A percentile compares a stretch with the other conserved stretches of the same genome.
Evolutionary conservation across 768 basidiomycete species (phyloP).

Genomic region (Russula compacta): DNA sequence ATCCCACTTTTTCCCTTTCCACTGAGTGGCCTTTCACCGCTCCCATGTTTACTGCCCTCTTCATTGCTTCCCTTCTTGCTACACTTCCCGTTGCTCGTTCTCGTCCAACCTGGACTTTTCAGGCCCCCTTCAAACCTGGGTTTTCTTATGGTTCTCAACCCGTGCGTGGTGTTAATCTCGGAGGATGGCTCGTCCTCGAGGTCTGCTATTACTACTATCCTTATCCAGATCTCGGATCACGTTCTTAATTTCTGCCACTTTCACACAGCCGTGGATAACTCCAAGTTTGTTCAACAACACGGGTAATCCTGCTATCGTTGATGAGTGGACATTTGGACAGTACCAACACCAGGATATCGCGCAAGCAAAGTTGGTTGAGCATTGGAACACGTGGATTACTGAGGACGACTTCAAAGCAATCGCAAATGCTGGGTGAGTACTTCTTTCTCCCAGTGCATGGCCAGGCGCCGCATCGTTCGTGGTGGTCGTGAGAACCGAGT

Average conservation of each 20-base stretch:
- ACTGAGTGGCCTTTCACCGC: slow-evolving; percentile 10
- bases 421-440: slow-evolving; percentile 57
- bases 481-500: too few species aligned
- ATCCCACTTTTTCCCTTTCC: slow-evolving; percentile 10
- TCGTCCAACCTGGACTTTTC: slow-evolving; percentile 2
- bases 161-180: slow-evolving; percentile 79
- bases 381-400: slow-evolving; percentile 82
- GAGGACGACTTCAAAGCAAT: slow-evolving; percentile 71
- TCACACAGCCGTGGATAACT: slow-evolving; percentile 59
- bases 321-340: slow-evolving; percentile 73
- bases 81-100: slow-evolving; percentile 24
- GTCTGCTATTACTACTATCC: slow-evolving; percentile 24
- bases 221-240: not conserved
- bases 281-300: slow-evolving; percentile 68
- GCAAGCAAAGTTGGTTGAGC: slow-evolving; percentile 39
- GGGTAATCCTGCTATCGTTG: slow-evolving; percentile 46
- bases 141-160: slow-evolving; percentile 68
- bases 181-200: slow-evolving; percentile 53
- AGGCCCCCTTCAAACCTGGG: slow-evolving; percentile 34
- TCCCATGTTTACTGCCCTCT: not conserved
- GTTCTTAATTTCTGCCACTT: not conserved
- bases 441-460: not conserved
- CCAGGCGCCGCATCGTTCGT: too few species aligned
- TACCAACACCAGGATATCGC: slow-evolving; percentile 46
- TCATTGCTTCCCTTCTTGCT: slow-evolving; percentile 25